Conservation (phyloP, 1,284 basidiomycete genomes). For the Moniliophthora roreri region DNA sequence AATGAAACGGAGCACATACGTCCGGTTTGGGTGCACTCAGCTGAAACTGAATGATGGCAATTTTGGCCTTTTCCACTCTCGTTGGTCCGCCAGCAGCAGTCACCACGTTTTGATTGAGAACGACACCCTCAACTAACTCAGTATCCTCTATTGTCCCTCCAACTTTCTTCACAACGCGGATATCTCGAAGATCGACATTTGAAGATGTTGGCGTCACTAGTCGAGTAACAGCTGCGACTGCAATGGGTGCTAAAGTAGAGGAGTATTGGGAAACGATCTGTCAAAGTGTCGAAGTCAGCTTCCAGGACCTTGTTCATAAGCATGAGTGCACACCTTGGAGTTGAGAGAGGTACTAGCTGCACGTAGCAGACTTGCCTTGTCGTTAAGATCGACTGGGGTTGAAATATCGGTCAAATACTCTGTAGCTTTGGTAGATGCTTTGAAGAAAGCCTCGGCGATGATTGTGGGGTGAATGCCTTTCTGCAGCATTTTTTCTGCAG, state of each 20-base stretch:
- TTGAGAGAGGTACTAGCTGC: conserved; percentile 96
- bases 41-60: conserved; percentile 98
- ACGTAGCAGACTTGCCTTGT: conserved; percentile 84
- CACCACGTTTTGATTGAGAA: conserved; percentile 95
- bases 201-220: conserved; percentile 84
- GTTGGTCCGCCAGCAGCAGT: conserved; percentile 90
- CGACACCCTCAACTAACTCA: conserved; percentile 94
- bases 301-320: background rate
- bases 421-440: conserved; percentile 90
- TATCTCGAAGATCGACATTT: conserved; percentile 95
- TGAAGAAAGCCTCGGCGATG: conserved; percentile 95
- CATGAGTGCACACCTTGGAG: conserved; percentile 71
- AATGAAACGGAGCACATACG: conserved; percentile 46
- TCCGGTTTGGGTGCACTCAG: conserved; percentile 97
- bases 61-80: conserved; percentile 97
- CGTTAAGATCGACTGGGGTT: conserved; percentile 89
- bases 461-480: conserved; percentile 99
- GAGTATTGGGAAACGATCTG: conserved; percentile 99
- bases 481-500: conserved; percentile 95
- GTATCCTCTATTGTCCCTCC: conserved; percentile 99
- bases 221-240: conserved; percentile 93
- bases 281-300: conserved; percentile 6
- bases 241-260: conserved; percentile 94
- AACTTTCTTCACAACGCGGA: conserved; percentile 97
- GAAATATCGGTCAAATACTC: conserved; percentile 95